phyloP scores from a whole-genome alignment of 2,329 filamentous ascomycete genomes.

The Diaporthe ampelina region DNA sequence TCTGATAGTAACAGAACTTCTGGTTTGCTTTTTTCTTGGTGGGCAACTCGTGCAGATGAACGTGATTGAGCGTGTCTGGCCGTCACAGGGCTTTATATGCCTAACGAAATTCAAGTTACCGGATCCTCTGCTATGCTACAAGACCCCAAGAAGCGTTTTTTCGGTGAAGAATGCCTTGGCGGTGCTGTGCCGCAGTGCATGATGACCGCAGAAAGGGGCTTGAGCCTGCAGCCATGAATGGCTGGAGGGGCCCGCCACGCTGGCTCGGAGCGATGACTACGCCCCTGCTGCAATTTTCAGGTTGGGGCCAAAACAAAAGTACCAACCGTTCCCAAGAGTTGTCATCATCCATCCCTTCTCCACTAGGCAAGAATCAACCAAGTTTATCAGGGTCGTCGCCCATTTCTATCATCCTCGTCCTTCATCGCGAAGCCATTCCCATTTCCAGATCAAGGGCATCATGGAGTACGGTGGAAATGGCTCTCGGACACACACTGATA shows the following conservation, averaged over 20 bases:
- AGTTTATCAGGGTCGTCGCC: background rate
- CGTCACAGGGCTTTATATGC: background rate
- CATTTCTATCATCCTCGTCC: background rate
- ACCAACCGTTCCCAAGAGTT: no score
- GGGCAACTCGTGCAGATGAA: background rate
- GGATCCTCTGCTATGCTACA: background rate
- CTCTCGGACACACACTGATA: background rate
- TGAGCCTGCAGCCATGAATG: background rate
- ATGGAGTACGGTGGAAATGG: background rate
- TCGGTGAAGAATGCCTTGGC: background rate
- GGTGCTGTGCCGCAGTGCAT: constrained; percentile 8
- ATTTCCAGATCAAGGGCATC: background rate
- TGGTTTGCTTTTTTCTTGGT: background rate
- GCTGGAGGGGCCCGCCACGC: no score
- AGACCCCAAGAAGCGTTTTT: background rate
- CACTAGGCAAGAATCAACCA: background rate
- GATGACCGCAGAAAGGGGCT: constrained; percentile 10
- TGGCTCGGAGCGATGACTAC: background rate
- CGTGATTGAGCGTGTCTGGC: background rate
- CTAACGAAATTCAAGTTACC: no score
- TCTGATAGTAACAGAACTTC: background rate
- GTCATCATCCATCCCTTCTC: background rate
- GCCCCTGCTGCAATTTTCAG: no score
- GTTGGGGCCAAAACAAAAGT: no score
- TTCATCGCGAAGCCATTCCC: background rate